Evolutionary conservation across 73 alveolate species (phyloP).

Genomic region (Paraurostyla sp.): DNA sequence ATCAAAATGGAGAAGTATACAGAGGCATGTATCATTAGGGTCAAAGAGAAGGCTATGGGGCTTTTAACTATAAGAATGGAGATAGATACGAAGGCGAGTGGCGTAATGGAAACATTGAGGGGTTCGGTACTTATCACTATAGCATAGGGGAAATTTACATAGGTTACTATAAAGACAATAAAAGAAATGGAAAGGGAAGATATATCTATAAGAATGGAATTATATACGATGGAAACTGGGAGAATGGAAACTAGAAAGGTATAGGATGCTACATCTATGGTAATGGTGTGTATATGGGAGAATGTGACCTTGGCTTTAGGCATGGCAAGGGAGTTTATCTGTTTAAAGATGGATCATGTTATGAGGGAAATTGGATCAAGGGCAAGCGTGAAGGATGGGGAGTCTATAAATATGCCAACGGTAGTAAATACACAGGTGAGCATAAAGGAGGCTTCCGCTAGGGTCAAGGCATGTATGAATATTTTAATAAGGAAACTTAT

Average conservation of each 20-base stretch:
- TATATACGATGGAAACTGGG: conserved; percentile 65
- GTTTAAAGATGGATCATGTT: conserved; percentile 53
- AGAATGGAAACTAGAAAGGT: conserved; percentile 38
- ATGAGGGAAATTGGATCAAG: conserved; percentile 50
- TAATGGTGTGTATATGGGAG: conserved; percentile 63
- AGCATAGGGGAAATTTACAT: conserved; percentile 6
- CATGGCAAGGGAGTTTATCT: conserved; percentile 46
- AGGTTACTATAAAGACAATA: conserved; percentile 48
- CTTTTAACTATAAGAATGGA: conserved; percentile 71
- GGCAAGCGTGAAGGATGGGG: conserved; percentile 65
- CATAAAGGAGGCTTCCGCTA: neutral
- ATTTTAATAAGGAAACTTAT: conserved; percentile 7
- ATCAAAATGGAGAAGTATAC: conserved; percentile 43
- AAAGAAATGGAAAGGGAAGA: conserved; percentile 62
- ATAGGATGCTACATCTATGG: conserved; percentile 58
- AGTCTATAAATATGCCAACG: conserved; percentile 31
- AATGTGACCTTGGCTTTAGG: conserved; percentile 53
- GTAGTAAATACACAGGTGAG: conserved; percentile 50
- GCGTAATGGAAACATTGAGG: conserved; percentile 24
- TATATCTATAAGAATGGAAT: conserved; percentile 48
- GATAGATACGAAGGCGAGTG: conserved; percentile 82
- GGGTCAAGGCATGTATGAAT: conserved; percentile 48
- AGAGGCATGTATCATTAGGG: conserved; percentile 35
- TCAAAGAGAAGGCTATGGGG: conserved; percentile 71
- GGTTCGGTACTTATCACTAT: conserved; percentile 39